These are phyloP conservation scores for Eucalyptus cloeziana DNA, from an alignment of 345 rosid species.

Conservation along the genomic window DNA sequence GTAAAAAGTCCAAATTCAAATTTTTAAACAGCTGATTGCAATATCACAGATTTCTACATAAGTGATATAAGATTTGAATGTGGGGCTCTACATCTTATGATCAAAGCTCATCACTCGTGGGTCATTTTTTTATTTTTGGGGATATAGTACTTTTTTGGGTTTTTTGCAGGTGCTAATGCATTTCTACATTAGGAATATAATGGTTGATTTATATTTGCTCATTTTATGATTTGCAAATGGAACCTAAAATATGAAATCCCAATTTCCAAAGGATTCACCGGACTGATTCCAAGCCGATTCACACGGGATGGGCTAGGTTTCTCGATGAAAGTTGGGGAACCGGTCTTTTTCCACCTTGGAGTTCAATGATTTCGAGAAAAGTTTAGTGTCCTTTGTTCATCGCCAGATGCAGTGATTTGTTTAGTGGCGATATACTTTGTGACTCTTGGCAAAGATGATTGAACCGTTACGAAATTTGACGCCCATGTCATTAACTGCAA, in stretches of 20 bases:
- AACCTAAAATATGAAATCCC: background rate
- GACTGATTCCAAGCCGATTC: too few relatives aligned
- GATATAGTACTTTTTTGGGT: too few relatives aligned
- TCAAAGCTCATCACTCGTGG: fast-evolving
- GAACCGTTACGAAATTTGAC: background rate
- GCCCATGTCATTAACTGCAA: background rate
- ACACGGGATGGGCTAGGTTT: too few relatives aligned
- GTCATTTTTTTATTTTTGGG: background rate
- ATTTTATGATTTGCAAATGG: background rate
- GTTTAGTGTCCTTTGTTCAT: too few relatives aligned
- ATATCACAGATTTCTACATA: background rate
- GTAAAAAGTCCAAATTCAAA: background rate
- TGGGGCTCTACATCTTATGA: too few relatives aligned
- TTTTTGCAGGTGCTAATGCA: background rate
- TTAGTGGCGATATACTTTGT: background rate
- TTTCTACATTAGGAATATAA: background rate
- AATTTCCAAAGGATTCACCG: background rate
- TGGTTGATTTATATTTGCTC: background rate
- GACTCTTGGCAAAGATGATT: background rate
- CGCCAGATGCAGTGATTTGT: background rate
- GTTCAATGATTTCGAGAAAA: too few relatives aligned
- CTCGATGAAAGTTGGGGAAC: too few relatives aligned
- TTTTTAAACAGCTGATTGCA: background rate
- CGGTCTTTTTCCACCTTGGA: too few relatives aligned
- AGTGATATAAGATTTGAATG: background rate